Evolutionary conservation across 495 filamentous ascomycete genomes (phyloP), one percentile per base, ranked within the genome.

Genomic region (Neurospora africana): DNA sequence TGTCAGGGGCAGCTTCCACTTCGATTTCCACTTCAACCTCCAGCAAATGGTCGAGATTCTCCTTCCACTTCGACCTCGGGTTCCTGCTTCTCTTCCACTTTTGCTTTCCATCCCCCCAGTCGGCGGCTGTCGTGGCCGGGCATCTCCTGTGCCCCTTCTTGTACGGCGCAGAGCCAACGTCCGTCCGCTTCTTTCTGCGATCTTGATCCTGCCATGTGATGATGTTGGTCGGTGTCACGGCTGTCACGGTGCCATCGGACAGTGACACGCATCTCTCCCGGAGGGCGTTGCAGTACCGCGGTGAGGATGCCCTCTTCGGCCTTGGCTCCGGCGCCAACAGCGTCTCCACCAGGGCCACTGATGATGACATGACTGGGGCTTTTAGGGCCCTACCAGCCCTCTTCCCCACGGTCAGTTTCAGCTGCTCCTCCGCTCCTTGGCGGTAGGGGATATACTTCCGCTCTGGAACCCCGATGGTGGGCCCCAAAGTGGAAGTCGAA

Each of bases 1-100:
- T 68, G 61, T 53, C 43, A 71, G 39, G 37, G 30, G 69, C 37
- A 71, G 61, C 61, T 39, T 72, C 27, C 36, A 68, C 35, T 67
- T 70, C 39, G 35, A 65, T 27, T 27, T 70, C 69, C 37, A 19
- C 11, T 10, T 69, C 69, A 5, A 40, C 33, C 10, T 30, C 33
- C 33, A 58, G 27, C 70, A 67, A 71, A 65, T 65, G 53, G 53
- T 65, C 53, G 53, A 65, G 27, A 65, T 65, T 65, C 15, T 65
- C 53, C 27, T 33, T 65, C 53, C 53, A 33, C 53, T 33, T 58
- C 47, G 23, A 30, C 47, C 53, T 6, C 27, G 53, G 53, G 27
- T 65, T 65, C 53, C 53, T 65, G 53, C 53, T 65, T 65, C 27
- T 33, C 53, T 65, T 65, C 53, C 53, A 65, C 27, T 19, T 65